Evolutionary conservation across 495 filamentous ascomycete genomes (phyloP).

Genomic region (Podospora pseudopauciseta): DNA sequence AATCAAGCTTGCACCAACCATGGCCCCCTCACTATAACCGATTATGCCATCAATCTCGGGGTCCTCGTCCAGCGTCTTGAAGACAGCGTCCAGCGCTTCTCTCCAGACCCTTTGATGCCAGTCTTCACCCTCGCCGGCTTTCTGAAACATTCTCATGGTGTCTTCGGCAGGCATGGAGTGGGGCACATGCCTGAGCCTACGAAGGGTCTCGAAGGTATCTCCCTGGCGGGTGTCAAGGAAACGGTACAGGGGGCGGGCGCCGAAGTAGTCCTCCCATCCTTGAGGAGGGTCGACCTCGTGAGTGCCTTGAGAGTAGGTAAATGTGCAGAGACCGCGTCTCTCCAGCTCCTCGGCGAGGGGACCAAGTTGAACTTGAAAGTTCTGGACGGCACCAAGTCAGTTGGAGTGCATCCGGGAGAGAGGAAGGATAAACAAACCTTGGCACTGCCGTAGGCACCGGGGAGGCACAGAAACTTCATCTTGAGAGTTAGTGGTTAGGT

Average conservation of each 20-base stretch:
- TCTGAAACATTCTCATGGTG: constrained; percentile 43
- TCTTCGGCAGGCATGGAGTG: constrained; percentile 47
- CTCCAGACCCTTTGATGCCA: constrained; percentile 31
- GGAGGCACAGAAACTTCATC: constrained; percentile 25
- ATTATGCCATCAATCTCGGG: constrained; percentile 47
- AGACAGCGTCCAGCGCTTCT: constrained; percentile 33
- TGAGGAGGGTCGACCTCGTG: constrained; percentile 43
- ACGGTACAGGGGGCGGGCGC: constrained; percentile 48
- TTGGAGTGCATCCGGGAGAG: neutral
- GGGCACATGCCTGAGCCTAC: constrained; percentile 49
- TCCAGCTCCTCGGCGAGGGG: constrained; percentile 47
- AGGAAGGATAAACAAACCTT: constrained; percentile 26
- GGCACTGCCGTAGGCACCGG: constrained; percentile 35
- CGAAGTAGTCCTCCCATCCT: constrained; percentile 53
- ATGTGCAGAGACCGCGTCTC: constrained; percentile 40
- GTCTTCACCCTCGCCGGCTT: constrained; percentile 25
- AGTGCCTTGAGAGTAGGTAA: constrained; percentile 47
- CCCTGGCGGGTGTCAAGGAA: constrained; percentile 47
- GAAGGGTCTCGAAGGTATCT: constrained; percentile 46
- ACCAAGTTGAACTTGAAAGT: constrained; percentile 52
- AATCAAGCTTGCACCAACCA: constrained; percentile 48
- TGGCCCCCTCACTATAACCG: constrained; percentile 55
- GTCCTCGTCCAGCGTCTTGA: constrained; percentile 36
- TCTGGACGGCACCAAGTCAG: constrained; percentile 28
- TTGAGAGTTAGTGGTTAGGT: neutral